Conservation (phyloP, 2,329 filamentous ascomycete species). For the Neonectria sp. region DNA sequence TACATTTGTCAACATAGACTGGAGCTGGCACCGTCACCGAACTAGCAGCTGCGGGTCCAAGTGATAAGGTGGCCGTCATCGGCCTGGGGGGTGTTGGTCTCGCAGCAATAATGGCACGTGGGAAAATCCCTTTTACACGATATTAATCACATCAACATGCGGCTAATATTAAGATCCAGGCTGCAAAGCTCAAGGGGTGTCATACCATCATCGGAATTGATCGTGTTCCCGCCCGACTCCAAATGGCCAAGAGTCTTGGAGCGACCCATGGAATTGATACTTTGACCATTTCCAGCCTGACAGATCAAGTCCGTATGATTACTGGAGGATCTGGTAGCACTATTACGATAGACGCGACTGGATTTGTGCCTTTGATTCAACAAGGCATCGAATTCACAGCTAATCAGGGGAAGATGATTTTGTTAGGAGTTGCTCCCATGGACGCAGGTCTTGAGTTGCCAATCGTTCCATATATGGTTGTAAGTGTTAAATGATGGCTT, state of each 20-base stretch:
- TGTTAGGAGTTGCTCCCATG: too few relatives aligned
- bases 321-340: constrained; percentile 12
- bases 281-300: background rate
- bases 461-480: too few relatives aligned
- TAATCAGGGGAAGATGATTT: too few relatives aligned
- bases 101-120: constrained; percentile 13
- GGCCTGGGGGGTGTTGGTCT: constrained; percentile 24
- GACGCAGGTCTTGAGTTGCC: too few relatives aligned
- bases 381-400: background rate
- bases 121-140: background rate
- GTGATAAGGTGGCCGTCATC: constrained; percentile 21
- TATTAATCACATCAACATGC: too few relatives aligned
- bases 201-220: constrained; percentile 26
- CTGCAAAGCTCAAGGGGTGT: constrained; percentile 20
- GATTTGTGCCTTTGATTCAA: constrained; percentile 4
- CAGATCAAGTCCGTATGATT: constrained; percentile 4
- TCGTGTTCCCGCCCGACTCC: constrained; percentile 14
- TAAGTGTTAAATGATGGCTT: too few relatives aligned
- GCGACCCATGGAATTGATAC: constrained; percentile 23
- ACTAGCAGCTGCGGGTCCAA: constrained; percentile 1
- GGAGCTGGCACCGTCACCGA: constrained; percentile 16
- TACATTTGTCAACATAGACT: background rate
- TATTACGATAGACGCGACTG: constrained; percentile 18
- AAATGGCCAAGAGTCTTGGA: constrained; percentile 21
- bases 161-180: background rate